These are phyloP conservation scores for Tylopilus orsonianus DNA, from an alignment of 1,284 basidiomycete species.

Conservation along the genomic window DNA sequence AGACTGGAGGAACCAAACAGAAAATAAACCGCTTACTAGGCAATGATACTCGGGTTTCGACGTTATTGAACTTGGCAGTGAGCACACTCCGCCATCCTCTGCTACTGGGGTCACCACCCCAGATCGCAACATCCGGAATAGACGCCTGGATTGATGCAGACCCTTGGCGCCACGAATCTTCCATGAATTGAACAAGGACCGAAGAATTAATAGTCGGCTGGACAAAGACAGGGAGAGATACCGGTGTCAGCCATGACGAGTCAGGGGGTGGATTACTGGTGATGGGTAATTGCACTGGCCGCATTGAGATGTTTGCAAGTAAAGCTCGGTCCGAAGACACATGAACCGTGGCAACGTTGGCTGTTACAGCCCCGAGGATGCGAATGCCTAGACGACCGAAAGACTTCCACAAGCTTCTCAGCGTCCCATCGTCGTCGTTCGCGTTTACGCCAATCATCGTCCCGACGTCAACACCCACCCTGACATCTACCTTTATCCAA, in stretches of 20 bases:
- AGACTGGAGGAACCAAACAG: slow-evolving; percentile 1
- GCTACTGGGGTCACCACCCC: slow-evolving; percentile 48
- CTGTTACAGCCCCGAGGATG: slow-evolving; percentile 53
- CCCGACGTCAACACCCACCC: slow-evolving; percentile 66
- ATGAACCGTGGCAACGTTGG: slow-evolving; percentile 49
- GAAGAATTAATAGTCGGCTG: slow-evolving; percentile 54
- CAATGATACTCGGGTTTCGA: slow-evolving; percentile 47
- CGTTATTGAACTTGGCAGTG: slow-evolving; percentile 41
- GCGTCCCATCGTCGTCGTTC: slow-evolving; percentile 40
- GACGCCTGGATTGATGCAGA: slow-evolving; percentile 44
- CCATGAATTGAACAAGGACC: slow-evolving; percentile 49
- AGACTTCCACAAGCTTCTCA: slow-evolving; percentile 55
- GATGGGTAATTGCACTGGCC: slow-evolving; percentile 55
- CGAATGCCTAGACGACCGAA: slow-evolving; percentile 66
- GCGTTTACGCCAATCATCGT: slow-evolving; percentile 54
- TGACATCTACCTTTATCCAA: slow-evolving; percentile 56
- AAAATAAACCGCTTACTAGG: slow-evolving; percentile 46
- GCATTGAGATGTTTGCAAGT: slow-evolving; percentile 47
- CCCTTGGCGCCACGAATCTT: slow-evolving; percentile 59
- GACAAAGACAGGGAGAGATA: slow-evolving; percentile 54
- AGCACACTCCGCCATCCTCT: slow-evolving; percentile 53
- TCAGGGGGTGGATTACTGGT: slow-evolving; percentile 56
- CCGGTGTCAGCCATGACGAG: slow-evolving; percentile 55
- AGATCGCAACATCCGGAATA: slow-evolving; percentile 44
- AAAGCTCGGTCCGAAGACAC: slow-evolving; percentile 43